phyloP scores from a whole-genome alignment of 805 yeast genomes.

The Starmerella etchellsii region DNA sequence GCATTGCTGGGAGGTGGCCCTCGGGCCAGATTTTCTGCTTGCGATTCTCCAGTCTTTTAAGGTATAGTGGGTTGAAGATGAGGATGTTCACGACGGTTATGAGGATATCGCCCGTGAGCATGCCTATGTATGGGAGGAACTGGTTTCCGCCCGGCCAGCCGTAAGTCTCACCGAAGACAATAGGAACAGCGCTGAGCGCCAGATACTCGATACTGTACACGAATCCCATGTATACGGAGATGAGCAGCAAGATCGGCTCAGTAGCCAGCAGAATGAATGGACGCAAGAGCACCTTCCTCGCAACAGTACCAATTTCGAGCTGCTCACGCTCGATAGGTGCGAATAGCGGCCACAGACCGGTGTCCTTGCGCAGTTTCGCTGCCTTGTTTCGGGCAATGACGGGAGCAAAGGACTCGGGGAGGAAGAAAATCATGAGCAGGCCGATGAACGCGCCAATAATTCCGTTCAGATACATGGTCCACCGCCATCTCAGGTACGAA shows the following conservation, averaged over 20 bases:
- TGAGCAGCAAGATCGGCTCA: slow-evolving; percentile 60
- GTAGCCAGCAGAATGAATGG: slow-evolving; percentile 52
- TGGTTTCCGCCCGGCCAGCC: slow-evolving; percentile 46
- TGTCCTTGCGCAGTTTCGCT: too few species aligned
- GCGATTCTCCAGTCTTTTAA: slow-evolving; percentile 35
- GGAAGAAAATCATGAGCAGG: too few species aligned
- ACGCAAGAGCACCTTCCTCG: too few species aligned
- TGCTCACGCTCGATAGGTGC: too few species aligned
- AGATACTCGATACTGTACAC: slow-evolving; percentile 68
- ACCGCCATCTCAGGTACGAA: too few species aligned
- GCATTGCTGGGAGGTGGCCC: slow-evolving; percentile 63
- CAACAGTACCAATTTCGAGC: too few species aligned
- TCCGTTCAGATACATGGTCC: too few species aligned
- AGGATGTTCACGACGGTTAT: slow-evolving; percentile 44
- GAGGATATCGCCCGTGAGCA: slow-evolving; percentile 50
- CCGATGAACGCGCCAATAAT: too few species aligned
- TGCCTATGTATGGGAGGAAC: slow-evolving; percentile 66
- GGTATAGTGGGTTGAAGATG: slow-evolving; percentile 41
- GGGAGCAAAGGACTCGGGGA: too few species aligned
- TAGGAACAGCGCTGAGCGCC: slow-evolving; percentile 62
- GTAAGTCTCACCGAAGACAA: slow-evolving; percentile 52
- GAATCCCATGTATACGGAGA: slow-evolving; percentile 61
- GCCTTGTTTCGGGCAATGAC: too few species aligned
- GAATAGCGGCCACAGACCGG: too few species aligned
- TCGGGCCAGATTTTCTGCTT: slow-evolving; percentile 63